Evolutionary conservation across 2,329 filamentous ascomycete species (phyloP), one percentile per base, ranked within the genome.

Genomic region (Thielaviopsis populi): DNA sequence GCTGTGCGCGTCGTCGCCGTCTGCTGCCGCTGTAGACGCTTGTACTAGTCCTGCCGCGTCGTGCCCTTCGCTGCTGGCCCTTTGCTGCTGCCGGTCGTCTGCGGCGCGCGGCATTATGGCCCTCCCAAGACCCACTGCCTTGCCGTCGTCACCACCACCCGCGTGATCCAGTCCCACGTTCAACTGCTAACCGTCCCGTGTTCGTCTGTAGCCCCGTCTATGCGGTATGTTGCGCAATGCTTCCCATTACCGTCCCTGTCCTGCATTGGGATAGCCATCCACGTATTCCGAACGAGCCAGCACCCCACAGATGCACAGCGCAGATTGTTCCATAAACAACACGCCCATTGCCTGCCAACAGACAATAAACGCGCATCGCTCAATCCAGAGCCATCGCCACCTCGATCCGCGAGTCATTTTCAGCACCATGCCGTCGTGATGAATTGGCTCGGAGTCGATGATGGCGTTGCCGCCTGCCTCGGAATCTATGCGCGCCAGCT

Each of bases 171-270:
- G 13, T 60, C 17, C 10, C 30, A 65, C 22, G 8, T 22, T 37
- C 11, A 50, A 42, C 33, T 59, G 59, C 63, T 65, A 65, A 65
- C 30, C 24, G 24, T 7, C 7, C 37, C 30, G 27, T 43, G 6
- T 11, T 50, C 13, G 27, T 13, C 50, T 74, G 68, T 72, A 99
- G 92, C 82, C 92, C 92, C 79, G 92, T 95, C 74, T 99, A 97
- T 82, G 90, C 94, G 83, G 94, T 97, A 85, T 90, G 92, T 96
- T 73, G 69, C 70, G 68, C 68, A 61, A 68, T 67, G 68, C 67
- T 68, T 69, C 40, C 13, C 13, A 46, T n/a, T 15, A 46, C 42
- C 42, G 33, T 37, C 33, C 33, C 10, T 37, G 4, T 37, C 33
- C 33, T 37, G 8, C 33, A 37, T 37, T 37, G 33, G 10, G 7